A percentile compares a stretch with the other conserved stretches of the same genome.
Conservation (phyloP, 352 stramenopile species). For the Globisporangium paroecandrum region DNA sequence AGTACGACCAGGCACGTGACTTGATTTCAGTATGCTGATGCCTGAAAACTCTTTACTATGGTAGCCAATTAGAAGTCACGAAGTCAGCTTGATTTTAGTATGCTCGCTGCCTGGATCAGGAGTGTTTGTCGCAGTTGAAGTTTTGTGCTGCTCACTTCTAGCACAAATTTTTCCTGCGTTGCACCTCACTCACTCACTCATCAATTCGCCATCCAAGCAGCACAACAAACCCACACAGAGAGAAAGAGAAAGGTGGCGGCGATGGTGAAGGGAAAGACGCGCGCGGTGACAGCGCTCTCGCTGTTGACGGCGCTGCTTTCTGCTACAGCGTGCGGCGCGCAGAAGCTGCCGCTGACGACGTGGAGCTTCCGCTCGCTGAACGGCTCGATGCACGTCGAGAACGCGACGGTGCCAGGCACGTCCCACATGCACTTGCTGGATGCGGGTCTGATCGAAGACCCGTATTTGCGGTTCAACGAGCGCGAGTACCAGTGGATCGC, state of each 20-base stretch:
- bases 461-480: slow-evolving; percentile 77
- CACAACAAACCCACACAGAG: neutral
- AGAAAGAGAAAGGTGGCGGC: neutral
- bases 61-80: too few species aligned
- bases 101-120: too few species aligned
- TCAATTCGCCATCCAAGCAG: neutral
- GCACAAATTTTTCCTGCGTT: neutral
- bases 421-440: slow-evolving; percentile 69
- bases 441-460: slow-evolving; percentile 56
- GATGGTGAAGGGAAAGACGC: neutral
- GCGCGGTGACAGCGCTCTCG: neutral
- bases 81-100: too few species aligned
- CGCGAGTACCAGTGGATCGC: slow-evolving; percentile 62
- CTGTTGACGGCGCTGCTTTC: slow-evolving; percentile 11
- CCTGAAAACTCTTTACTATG: too few species aligned
- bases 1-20: too few species aligned
- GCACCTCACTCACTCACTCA: slow-evolving; percentile 3
- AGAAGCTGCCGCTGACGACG: slow-evolving; percentile 30
- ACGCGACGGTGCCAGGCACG: slow-evolving; percentile 57
- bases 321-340: neutral
- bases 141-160: neutral
- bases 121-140: neutral
- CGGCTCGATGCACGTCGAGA: slow-evolving; percentile 48
- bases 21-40: too few species aligned
- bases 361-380: slow-evolving; percentile 60